These are phyloP conservation scores for Limnomonas spitsbergensis DNA, from an alignment of 139 green algal species.

Conservation along the genomic window DNA sequence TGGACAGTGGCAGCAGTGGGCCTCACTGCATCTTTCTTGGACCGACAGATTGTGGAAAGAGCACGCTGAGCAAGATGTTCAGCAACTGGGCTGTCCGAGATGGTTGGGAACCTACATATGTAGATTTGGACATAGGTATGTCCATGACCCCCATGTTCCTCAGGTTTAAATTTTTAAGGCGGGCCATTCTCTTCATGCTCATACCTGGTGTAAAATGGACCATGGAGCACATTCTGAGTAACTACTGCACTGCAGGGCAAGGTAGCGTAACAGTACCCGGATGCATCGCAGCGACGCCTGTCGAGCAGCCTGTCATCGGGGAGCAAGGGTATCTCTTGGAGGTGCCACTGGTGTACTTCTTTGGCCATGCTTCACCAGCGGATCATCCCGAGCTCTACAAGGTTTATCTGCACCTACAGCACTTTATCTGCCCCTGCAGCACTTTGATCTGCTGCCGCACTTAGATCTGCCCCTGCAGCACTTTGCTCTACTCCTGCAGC, in stretches of 20 bases:
- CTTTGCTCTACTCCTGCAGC: no score
- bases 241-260: no score
- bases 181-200: no score
- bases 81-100: conserved; percentile 82
- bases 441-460: no score
- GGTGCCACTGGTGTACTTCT: conserved; percentile 84
- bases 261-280: conserved; percentile 55
- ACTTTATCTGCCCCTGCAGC: no score
- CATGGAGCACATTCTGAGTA: no score
- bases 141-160: not conserved
- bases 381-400: conserved; percentile 83
- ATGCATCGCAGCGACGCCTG: conserved; percentile 72
- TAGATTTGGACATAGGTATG: conserved; percentile 87
- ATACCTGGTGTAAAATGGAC: no score
- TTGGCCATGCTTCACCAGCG: conserved; percentile 64
- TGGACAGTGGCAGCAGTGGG: conserved; percentile 32
- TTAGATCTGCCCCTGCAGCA: no score
- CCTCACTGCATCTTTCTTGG: conserved; percentile 72
- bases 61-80: conserved; percentile 75
- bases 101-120: conserved; percentile 65
- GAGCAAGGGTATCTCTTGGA: conserved; percentile 67
- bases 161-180: not conserved
- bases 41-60: conserved; percentile 82
- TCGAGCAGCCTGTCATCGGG: conserved; percentile 75
- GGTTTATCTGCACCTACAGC: no score